phyloP scores from a whole-genome alignment of 495 filamentous ascomycete species.

The Lophium mytilinum region DNA sequence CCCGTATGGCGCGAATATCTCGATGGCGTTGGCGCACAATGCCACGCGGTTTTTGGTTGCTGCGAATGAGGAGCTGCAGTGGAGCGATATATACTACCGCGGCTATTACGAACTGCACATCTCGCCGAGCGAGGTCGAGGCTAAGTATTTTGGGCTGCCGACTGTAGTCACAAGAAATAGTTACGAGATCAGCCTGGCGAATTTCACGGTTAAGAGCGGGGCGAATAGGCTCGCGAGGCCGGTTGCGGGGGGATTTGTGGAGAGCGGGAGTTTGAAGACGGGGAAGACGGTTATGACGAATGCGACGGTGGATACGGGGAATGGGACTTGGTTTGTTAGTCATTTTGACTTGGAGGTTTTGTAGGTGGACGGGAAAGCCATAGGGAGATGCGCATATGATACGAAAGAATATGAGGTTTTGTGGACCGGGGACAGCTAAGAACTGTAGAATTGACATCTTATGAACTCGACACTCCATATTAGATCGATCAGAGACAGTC shows the following conservation, averaged over 20 bases:
- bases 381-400: no score
- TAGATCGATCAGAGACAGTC: no score
- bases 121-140: constrained; percentile 29
- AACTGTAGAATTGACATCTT: no score
- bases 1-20: constrained; percentile 43
- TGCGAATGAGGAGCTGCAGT: constrained; percentile 53
- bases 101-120: constrained; percentile 39
- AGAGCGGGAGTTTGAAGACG: constrained; percentile 42
- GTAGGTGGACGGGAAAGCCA: not conserved
- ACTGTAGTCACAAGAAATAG: constrained; percentile 27
- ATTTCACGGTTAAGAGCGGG: constrained; percentile 50
- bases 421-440: no score
- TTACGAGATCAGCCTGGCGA: constrained; percentile 50
- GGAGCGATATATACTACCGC: constrained; percentile 61
- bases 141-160: constrained; percentile 47
- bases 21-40: constrained; percentile 37
- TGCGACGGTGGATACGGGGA: constrained; percentile 31
- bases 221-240: constrained; percentile 45
- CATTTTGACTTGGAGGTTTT: constrained; percentile 16
- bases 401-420: no score
- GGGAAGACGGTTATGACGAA: constrained; percentile 42
- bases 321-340: constrained; percentile 23
- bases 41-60: constrained; percentile 37
- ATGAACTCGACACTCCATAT: no score
- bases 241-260: constrained; percentile 38